phyloP scores from a whole-genome alignment of 2,329 filamentous ascomycete species.

The Dissoconium aciculare region DNA sequence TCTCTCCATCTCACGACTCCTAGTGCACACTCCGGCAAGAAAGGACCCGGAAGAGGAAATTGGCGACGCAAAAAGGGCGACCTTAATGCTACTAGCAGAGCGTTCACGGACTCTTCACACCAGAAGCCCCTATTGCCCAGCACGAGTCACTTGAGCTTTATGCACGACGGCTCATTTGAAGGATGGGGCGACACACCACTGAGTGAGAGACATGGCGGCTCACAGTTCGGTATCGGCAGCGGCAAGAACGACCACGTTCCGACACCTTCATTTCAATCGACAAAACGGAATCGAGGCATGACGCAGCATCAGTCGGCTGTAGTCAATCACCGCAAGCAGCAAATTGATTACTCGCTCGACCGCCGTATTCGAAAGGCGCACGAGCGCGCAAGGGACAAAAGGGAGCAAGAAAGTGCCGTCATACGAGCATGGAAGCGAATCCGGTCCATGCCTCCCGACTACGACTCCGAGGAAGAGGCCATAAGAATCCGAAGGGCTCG shows the following conservation, averaged over 20 bases:
- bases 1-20: conserved; percentile 12
- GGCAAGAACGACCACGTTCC: conserved; percentile 19
- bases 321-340: conserved; percentile 60
- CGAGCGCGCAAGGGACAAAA: conserved; percentile 45
- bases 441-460: conserved; percentile 32
- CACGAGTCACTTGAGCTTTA: conserved; percentile 18
- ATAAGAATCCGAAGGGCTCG: conserved; percentile 16
- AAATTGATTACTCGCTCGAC: conserved; percentile 69
- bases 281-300: conserved; percentile 52
- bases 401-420: conserved; percentile 51
- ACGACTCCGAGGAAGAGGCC: conserved; percentile 32
- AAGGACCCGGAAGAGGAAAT: conserved; percentile 36
- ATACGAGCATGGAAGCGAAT: conserved; percentile 52
- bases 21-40: conserved; percentile 18
- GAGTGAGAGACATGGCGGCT: conserved; percentile 7
- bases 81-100: conserved; percentile 6
- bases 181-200: conserved; percentile 2
- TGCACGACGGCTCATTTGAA: conserved; percentile 10
- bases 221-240: conserved; percentile 4
- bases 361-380: conserved; percentile 55
- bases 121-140: conserved; percentile 23
- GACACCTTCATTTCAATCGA: conserved; percentile 22
- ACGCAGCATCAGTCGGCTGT: conserved; percentile 73
- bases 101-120: conserved; percentile 18
- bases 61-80: conserved; percentile 30